Percentiles rank a stretch among this genome's conserved stretches.
Evolutionary conservation across 192 early-diverging fungal genomes (phyloP).

Genomic region (Geosiphon pyriformis): DNA sequence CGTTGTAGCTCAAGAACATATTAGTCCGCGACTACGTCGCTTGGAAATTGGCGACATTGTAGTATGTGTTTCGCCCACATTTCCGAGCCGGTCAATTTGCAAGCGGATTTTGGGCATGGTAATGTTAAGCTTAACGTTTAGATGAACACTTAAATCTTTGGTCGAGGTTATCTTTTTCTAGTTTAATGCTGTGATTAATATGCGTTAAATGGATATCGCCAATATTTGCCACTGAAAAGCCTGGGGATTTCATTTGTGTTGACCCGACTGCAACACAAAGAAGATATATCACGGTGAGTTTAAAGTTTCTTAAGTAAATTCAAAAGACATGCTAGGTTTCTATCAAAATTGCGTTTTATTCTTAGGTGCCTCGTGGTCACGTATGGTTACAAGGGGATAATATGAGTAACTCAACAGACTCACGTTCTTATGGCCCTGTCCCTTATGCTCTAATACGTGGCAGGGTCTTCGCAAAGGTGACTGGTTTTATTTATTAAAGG

Average conservation of each 20-base stretch:
- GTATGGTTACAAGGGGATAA: conserved; percentile 95
- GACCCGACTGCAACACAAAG: conserved; percentile 62
- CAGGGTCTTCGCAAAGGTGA: conserved; percentile 63
- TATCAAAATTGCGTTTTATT: neutral
- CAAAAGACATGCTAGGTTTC: neutral
- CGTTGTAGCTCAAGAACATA: conserved; percentile 64
- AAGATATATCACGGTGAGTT: conserved; percentile 56
- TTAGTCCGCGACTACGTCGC: conserved; percentile 50
- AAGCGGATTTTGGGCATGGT: conserved; percentile 82
- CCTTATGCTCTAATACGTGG: conserved; percentile 75
- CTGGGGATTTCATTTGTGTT: conserved; percentile 74
- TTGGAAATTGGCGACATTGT: conserved; percentile 74
- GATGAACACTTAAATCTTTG: too few relatives aligned
- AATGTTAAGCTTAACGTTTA: conserved; percentile 9
- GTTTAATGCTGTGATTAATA: neutral
- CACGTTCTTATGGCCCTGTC: conserved; percentile 83
- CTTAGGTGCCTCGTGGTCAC: conserved; percentile 75
- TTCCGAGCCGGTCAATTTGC: conserved; percentile 61
- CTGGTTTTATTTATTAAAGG: neutral
- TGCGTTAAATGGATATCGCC: too few relatives aligned
- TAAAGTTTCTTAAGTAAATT: neutral
- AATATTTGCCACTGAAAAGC: conserved; percentile 33
- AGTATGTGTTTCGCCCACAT: conserved; percentile 63
- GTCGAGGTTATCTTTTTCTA: neutral
- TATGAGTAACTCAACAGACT: conserved; percentile 83